phyloP scores from a whole-genome alignment of 306 rosid genomes.

The Quercus gilva region DNA sequence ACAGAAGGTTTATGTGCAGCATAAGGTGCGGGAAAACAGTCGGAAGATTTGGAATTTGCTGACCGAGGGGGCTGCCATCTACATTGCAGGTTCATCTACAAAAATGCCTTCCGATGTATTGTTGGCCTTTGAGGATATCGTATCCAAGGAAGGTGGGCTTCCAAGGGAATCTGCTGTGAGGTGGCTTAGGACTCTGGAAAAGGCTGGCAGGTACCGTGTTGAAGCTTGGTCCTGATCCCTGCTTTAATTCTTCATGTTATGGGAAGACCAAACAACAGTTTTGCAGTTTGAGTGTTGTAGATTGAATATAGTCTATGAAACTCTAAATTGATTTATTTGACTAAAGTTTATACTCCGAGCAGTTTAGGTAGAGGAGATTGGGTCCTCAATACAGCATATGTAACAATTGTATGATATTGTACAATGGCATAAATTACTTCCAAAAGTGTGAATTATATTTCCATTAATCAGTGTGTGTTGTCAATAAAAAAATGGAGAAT shows the following conservation, averaged over 20 bases:
- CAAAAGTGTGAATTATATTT: background rate
- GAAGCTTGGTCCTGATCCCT: slow-evolving; percentile 78
- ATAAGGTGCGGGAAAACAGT: slow-evolving; percentile 76
- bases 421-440: background rate
- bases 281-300: background rate
- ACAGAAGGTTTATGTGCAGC: slow-evolving; percentile 86
- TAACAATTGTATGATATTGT: background rate
- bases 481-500: background rate
- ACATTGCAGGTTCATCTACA: slow-evolving; percentile 89
- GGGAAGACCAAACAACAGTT: background rate
- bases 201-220: slow-evolving; percentile 61
- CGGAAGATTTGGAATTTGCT: slow-evolving; percentile 63
- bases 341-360: background rate
- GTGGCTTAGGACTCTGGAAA: slow-evolving; percentile 75
- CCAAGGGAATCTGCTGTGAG: slow-evolving; percentile 63
- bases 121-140: slow-evolving; percentile 68
- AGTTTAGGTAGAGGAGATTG: background rate
- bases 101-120: slow-evolving; percentile 91
- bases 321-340: too few species aligned
- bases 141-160: slow-evolving; percentile 57
- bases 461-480: background rate
- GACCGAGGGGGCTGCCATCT: slow-evolving; percentile 70
- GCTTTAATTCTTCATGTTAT: background rate
- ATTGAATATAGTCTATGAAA: background rate
- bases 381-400: background rate